phyloP scores from a whole-genome alignment of 129 eudicot genomes.

The Heracleum sosnowskyi region DNA sequence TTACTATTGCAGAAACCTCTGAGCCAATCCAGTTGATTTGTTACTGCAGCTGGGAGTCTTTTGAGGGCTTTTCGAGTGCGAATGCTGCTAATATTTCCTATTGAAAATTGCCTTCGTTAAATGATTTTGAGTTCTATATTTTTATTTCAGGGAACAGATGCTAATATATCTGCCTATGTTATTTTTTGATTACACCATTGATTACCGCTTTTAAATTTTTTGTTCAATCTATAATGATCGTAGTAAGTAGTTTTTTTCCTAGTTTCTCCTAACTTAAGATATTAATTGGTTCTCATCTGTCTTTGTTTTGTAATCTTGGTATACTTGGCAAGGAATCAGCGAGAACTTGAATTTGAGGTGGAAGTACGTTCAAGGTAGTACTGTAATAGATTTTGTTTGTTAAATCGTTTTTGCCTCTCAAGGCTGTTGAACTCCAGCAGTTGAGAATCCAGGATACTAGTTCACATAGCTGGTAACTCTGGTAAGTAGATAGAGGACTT shows the following conservation, averaged over 20 bases:
- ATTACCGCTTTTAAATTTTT: slow-evolving; percentile 10
- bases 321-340: slow-evolving; percentile 8
- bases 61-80: slow-evolving; percentile 9
- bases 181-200: slow-evolving; percentile 14
- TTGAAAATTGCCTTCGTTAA: slow-evolving; percentile 9
- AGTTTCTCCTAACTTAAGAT: neutral
- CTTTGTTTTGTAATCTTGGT: slow-evolving; percentile 5
- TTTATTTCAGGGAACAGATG: slow-evolving; percentile 19
- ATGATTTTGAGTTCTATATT: neutral
- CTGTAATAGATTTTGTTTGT: neutral
- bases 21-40: slow-evolving; percentile 19
- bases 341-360: slow-evolving; percentile 8
- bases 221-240: neutral
- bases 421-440: neutral
- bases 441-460: neutral
- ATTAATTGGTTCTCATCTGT: slow-evolving; percentile 9
- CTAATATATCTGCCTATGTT: slow-evolving; percentile 25
- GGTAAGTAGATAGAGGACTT: neutral
- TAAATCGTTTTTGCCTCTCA: neutral
- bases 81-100: slow-evolving; percentile 10
- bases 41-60: slow-evolving; percentile 14
- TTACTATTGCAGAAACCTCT: slow-evolving; percentile 65
- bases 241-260: neutral
- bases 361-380: slow-evolving; percentile 10
- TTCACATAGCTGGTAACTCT: neutral